Conservation (phyloP, 2,329 filamentous ascomycete species). For the Botrytis deweyae region DNA sequence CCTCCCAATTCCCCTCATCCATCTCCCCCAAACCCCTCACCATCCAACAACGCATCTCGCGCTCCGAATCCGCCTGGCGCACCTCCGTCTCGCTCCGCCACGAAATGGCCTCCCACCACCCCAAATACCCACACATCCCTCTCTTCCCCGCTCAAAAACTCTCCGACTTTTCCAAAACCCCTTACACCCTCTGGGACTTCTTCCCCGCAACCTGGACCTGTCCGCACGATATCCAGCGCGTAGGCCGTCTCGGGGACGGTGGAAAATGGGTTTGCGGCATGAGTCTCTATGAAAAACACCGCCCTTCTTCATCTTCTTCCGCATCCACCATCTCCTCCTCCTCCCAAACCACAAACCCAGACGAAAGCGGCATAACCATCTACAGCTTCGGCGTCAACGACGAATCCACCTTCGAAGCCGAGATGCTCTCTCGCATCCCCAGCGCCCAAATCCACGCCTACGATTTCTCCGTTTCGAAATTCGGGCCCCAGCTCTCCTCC, state of each 20-base stretch:
- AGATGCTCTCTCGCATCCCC: constrained; percentile 43
- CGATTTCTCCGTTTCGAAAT: constrained; percentile 42
- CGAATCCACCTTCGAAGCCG: constrained; percentile 44
- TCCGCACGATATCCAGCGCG: constrained; percentile 44
- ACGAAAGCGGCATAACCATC: constrained; percentile 33
- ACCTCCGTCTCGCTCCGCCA: constrained; percentile 32
- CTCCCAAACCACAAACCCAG: neutral
- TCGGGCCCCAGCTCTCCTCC: constrained; percentile 33
- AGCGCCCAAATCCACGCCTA: constrained; percentile 43
- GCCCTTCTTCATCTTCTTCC: neutral
- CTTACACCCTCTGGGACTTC: constrained; percentile 45
- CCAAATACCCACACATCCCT: constrained; percentile 29
- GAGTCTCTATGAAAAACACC: constrained; percentile 40
- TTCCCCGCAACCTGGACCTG: constrained; percentile 43
- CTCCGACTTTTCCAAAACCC: constrained; percentile 31
- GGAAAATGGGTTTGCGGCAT: constrained; percentile 47
- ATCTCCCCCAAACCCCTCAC: constrained; percentile 22
- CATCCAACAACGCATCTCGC: constrained; percentile 30
- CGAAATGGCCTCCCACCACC: constrained; percentile 30
- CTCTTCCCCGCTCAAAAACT: constrained; percentile 33
- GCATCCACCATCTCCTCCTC: neutral
- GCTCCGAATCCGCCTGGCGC: constrained; percentile 32
- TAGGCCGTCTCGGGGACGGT: constrained; percentile 44
- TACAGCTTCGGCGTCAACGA: constrained; percentile 44
- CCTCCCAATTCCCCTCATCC: neutral